A percentile compares a stretch with the other conserved stretches of the same genome.
Conservation (phyloP, 371 early-diverging fungal species). For the Saksenaea vasiformis region DNA sequence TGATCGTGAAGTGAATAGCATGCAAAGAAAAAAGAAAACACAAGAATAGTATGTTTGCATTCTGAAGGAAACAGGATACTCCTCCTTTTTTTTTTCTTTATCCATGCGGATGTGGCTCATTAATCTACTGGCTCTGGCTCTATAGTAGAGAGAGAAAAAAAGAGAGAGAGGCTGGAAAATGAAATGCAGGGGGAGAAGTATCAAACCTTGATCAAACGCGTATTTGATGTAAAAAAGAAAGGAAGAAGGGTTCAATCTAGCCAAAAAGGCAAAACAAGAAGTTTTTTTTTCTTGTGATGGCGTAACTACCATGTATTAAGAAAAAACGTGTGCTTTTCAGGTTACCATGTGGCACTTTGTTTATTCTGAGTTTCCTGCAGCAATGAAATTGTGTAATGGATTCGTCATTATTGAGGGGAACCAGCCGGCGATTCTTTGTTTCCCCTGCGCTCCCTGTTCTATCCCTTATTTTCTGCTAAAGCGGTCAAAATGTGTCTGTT, state of each 20-base stretch:
- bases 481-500: too few relatives aligned
- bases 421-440: not conserved
- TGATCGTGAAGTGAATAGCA: not conserved
- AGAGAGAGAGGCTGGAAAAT: not conserved
- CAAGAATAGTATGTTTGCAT: not conserved
- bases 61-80: not conserved
- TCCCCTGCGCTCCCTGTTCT: too few relatives aligned
- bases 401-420: not conserved
- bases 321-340: not conserved
- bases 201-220: not conserved
- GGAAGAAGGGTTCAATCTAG: not conserved
- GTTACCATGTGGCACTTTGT: not conserved
- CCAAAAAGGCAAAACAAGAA: not conserved
- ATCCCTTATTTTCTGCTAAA: too few relatives aligned
- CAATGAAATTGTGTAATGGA: slow-evolving; percentile 5
- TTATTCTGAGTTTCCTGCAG: not conserved
- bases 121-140: not conserved
- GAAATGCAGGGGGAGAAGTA: not conserved
- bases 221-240: not conserved
- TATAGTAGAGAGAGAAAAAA: not conserved
- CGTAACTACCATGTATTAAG: not conserved
- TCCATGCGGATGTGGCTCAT: too few relatives aligned
- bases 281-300: not conserved
- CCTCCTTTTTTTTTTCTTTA: too few relatives aligned
- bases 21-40: not conserved